A percentile compares a stretch with the other conserved stretches of the same genome.
These are phyloP conservation scores for Beta corolliflora DNA, from an alignment of 179 eudicot genomes.

Conservation along the genomic window DNA sequence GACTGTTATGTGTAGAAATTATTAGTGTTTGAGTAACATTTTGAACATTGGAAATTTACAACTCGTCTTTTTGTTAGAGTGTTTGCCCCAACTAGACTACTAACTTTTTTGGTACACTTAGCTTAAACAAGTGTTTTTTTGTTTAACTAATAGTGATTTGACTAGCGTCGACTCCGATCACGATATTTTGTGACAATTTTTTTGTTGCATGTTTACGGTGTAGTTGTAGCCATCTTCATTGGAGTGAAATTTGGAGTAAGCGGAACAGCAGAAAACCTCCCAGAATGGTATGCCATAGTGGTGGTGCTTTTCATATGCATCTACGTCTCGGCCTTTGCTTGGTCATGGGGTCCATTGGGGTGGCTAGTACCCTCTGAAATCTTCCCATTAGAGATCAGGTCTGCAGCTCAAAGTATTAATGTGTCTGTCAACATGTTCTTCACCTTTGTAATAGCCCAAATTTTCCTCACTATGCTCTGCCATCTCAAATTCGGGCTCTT, in stretches of 20 bases:
- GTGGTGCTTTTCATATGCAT: constrained; percentile 54
- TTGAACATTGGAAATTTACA: too few relatives aligned
- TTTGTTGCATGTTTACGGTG: constrained; percentile 17
- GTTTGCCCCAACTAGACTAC: too few relatives aligned
- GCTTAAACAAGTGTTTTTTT: background rate
- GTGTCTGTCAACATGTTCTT: constrained; percentile 51
- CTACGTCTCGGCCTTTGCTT: constrained; percentile 42
- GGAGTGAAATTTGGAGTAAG: constrained; percentile 49
- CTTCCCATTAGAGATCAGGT: constrained; percentile 48
- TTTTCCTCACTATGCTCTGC: constrained; percentile 42
- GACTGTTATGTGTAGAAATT: too few relatives aligned
- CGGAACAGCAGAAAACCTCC: constrained; percentile 37
- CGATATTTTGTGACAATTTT: background rate
- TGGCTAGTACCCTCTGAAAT: constrained; percentile 51
- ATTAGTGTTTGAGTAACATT: too few relatives aligned
- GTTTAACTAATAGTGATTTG: background rate
- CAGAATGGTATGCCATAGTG: constrained; percentile 44
- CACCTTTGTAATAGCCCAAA: constrained; percentile 44
- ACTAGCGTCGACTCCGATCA: background rate
- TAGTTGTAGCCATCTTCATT: constrained; percentile 37
- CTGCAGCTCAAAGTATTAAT: constrained; percentile 42
- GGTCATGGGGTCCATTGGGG: constrained; percentile 57
- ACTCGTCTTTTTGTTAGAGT: too few relatives aligned
- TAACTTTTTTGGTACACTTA: too few relatives aligned
- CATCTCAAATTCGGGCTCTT: constrained; percentile 48